Conservation (phyloP, 768 basidiomycete genomes). For the Panus rudis region DNA sequence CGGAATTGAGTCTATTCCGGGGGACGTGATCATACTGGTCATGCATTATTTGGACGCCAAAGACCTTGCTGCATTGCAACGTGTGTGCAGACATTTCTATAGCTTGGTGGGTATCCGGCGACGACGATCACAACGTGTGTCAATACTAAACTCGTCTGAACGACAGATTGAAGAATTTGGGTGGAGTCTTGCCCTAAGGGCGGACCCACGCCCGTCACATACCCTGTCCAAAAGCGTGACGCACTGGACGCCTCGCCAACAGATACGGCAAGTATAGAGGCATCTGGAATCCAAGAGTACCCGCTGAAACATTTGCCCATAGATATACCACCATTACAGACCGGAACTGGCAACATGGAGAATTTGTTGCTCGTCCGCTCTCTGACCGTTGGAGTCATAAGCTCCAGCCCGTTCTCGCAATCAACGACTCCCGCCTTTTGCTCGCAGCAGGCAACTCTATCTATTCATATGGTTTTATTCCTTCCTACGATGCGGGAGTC, state of each 20-base stretch:
- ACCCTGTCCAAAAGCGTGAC: conserved; percentile 39
- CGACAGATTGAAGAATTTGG: conserved; percentile 56
- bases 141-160: conserved; percentile 1
- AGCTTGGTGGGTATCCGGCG: conserved; percentile 34
- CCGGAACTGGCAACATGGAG: conserved; percentile 39
- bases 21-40: conserved; percentile 50
- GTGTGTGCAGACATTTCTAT: conserved; percentile 29
- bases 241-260: conserved; percentile 36
- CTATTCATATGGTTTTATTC: conserved; percentile 49
- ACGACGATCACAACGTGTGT: conserved; percentile 1
- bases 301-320: neutral
- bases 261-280: conserved; percentile 26
- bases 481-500: conserved; percentile 3
- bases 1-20: conserved; percentile 33
- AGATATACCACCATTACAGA: conserved; percentile 49
- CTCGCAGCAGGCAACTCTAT: conserved; percentile 54
- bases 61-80: conserved; percentile 36
- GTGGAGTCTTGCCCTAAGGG: conserved; percentile 46
- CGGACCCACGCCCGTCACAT: conserved; percentile 46
- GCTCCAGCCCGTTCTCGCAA: conserved; percentile 48
- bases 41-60: conserved; percentile 36
- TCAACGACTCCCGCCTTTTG: conserved; percentile 47
- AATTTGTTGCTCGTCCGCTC: conserved; percentile 60
- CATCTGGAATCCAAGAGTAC: neutral
- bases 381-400: conserved; percentile 52